Evolutionary conservation across 2,329 filamentous ascomycete genomes (phyloP).

Genomic region (Colletotrichum magnum): DNA sequence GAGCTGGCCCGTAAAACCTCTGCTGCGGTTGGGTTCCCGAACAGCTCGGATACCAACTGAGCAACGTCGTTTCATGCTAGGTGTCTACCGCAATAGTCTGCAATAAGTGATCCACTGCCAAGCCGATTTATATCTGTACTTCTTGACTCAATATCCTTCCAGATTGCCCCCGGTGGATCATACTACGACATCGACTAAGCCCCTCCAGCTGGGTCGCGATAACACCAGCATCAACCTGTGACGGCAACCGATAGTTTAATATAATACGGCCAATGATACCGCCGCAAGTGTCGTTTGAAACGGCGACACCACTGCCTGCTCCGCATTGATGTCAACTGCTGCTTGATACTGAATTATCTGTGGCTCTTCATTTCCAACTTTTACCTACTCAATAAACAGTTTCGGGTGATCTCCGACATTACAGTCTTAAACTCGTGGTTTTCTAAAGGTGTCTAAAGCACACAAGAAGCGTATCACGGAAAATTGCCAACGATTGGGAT

Average conservation of each 20-base stretch:
- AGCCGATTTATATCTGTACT: background rate
- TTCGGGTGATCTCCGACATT: too few species aligned
- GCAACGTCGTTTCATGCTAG: too few species aligned
- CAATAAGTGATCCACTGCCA: background rate
- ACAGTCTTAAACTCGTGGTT: too few species aligned
- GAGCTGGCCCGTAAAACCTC: too few species aligned
- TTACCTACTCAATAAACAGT: too few species aligned
- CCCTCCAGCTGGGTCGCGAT: background rate
- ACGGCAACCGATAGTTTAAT: constrained; percentile 2
- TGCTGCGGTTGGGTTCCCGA: too few species aligned
- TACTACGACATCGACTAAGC: constrained; percentile 16
- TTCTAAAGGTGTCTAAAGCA: too few species aligned
- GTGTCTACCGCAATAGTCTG: too few species aligned
- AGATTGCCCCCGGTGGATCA: background rate
- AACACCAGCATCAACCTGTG: constrained; percentile 1
- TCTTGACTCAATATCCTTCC: constrained; percentile 18
- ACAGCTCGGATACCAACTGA: too few species aligned
- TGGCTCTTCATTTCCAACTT: too few species aligned
- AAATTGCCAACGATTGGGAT: background rate
- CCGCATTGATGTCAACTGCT: background rate
- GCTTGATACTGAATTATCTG: too few species aligned
- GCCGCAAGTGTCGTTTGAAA: background rate
- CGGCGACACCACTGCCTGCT: background rate
- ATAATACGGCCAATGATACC: background rate
- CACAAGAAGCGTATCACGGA: too few species aligned